Evolutionary conservation across 2,329 filamentous ascomycete species (phyloP), one percentile per base, ranked within the genome.

Genomic region (Pestalotiopsis sp.): DNA sequence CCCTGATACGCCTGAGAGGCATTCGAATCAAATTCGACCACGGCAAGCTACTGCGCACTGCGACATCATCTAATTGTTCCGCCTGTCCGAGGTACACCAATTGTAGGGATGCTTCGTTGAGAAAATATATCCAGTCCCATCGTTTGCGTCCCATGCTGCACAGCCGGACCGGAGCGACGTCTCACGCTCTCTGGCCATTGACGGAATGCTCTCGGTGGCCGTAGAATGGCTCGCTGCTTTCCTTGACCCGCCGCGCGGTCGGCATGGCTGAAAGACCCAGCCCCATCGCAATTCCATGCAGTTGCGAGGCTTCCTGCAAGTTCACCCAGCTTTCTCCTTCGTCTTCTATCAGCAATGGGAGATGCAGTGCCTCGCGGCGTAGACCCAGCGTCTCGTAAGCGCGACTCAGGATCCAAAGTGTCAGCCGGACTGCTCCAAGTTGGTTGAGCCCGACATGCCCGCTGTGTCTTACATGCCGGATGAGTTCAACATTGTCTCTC

Each of bases 391-490:
- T 63, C 61, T 63, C 61, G 61, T 41, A 63, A 11, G 61, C 61
- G 13, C 27, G 14, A 23, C 61, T 23, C 13, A 63, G 61, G 23
- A 63, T 63, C 27, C 61, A 17, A 11, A 63, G 61, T 13, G 61
- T 63, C 61, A 63, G 13, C 61, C 61, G 61, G 12, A 63, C 41
- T 20, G 14, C 61, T 12, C 5, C 31, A 14, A 63, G 27, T 12
- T 11, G 11, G 61, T 63, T 63, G 38, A 63, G 61, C 31, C 61
- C 61, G 61, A 63, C 61, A 23, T 63, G 61, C 61, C 61, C 36
- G 27, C 23, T 63, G 61, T 63, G 61, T 63, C 61, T 20, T 12
- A 63, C 14, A 14, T 63, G 61, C 27, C 31, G 61, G 31, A 63
- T 63, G 9, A 63, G 1, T 41, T 63, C 61, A 14, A 63, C n/a